Base-by-base conservation (phyloP, 2,329 filamentous ascomycete genomes). In the Rasamsonia emersonii region DNA sequence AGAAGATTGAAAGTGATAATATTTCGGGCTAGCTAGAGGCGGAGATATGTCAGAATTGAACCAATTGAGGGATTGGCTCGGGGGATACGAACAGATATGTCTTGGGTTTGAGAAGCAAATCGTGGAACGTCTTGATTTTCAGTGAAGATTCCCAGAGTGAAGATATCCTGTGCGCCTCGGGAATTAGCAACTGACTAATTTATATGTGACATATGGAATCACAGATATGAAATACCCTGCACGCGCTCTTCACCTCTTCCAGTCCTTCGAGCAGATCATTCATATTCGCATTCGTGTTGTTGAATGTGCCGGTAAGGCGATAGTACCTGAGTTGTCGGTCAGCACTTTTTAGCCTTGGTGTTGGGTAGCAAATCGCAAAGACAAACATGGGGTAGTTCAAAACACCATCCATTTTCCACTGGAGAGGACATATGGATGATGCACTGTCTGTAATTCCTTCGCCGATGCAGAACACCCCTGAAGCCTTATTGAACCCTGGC, bases 1-100 rank as follows among this genome's bases (percentile, higher is more conserved):
- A 79, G 62, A 15, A 79, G 64, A n/a, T 68, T 68, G 43, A 70
- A 77, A 0, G 72, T 62, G 21, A 79, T 60, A 3, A 69, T 64
- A 43, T 78, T 79, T 51, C 71, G 69, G 19, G 71, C 65, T 2
- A 74, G 59, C 28, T 30, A 15, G 18, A 30, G n/a, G n/a, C n/a
- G n/a, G n/a, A n/a, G n/a, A n/a, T n/a, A n/a, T n/a, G n/a, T n/a
- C n/a, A n/a, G n/a, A n/a, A n/a, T n/a, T n/a, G n/a, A n/a, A n/a
- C n/a, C 18, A 18, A 23, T 10, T 18, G 18, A 11, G 9, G 16
- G 11, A 20, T 14, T 7, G 28, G 18, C n/a, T n/a, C n/a, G n/a
- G n/a, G n/a, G n/a, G n/a, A 14, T 14, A 30, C 28, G 13, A 9
- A 30, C 28, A 1, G 68, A 53, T 13, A 63, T 47, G 43, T 78